phyloP scores from a whole-genome alignment of 331 rosid species.

The Rhamnella rubrinervis region DNA sequence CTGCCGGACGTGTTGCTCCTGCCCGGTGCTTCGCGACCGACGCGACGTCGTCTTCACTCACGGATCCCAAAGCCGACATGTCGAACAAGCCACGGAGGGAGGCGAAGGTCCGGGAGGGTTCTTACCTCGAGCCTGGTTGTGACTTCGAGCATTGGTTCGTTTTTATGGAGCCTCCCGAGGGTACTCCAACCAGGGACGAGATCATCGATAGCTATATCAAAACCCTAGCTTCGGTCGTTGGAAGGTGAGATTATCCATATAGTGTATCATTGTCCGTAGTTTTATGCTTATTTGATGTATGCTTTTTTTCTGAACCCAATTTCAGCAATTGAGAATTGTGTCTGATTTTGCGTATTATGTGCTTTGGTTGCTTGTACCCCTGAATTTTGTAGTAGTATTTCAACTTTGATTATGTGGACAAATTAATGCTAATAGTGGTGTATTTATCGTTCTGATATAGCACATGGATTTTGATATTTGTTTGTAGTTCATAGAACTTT shows the following conservation, averaged over 20 bases:
- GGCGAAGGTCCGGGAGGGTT: too few relatives aligned
- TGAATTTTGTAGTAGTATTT: too few relatives aligned
- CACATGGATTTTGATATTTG: too few relatives aligned
- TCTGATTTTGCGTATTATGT: too few relatives aligned
- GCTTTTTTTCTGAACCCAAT: background rate
- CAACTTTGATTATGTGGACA: too few relatives aligned
- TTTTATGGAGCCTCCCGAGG: slow-evolving; percentile 79
- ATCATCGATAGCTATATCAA: slow-evolving; percentile 76
- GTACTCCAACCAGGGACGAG: slow-evolving; percentile 66
- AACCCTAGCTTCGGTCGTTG: slow-evolving; percentile 65
- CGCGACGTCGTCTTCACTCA: slow-evolving; percentile 76
- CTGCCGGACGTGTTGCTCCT: slow-evolving; percentile 21
- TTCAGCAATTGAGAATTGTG: too few relatives aligned
- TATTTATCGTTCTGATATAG: too few relatives aligned
- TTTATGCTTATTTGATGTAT: background rate
- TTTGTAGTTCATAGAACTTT: too few relatives aligned
- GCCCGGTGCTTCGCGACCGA: slow-evolving; percentile 62
- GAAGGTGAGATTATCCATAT: slow-evolving; percentile 45
- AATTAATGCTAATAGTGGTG: too few relatives aligned
- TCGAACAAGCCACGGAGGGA: slow-evolving; percentile 51
- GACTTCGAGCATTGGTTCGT: slow-evolving; percentile 98
- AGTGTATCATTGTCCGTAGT: too few relatives aligned
- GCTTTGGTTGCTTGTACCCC: too few relatives aligned
- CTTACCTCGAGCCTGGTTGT: slow-evolving; percentile 91
- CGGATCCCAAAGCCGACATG: slow-evolving; percentile 19